Evolutionary conservation across 2,329 filamentous ascomycete genomes (phyloP), one percentile per base, ranked within the genome.

Genomic region (Trichoderma brevicompactum): DNA sequence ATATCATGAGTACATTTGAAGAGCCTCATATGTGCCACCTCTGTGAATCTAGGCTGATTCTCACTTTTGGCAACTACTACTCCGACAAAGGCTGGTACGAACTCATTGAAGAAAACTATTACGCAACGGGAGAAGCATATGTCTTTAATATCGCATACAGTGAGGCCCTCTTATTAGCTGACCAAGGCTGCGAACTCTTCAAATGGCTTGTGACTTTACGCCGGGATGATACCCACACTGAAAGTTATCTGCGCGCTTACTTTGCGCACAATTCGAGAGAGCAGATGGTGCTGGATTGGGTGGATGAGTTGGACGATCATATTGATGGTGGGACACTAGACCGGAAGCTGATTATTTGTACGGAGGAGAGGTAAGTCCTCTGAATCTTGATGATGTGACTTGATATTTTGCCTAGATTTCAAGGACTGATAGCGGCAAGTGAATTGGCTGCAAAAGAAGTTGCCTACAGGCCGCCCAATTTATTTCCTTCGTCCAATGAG

Each of bases 11-110:
- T 19, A 13, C 13, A 28, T 13, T 2, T 8, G 2, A 48, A 5
- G 40, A 63, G 10, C 48, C 49, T 43, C 60, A 63, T 12, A 54
- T 49, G 17, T 63, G 49, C 49, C 9, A 36, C 32, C 49, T 63
- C 17, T 53, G 60, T 10, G n/a, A 54, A 38, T 38, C 49, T 2
- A 36, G 49, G 36, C 9, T 63, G 5, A 63, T 23, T 1, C 40
- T 53, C 40, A 63, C 60, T 2, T 63, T 54, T 15, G 60, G 60
- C 38, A 63, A 63, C 48, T 54, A 63, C 17, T 63, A 63, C 32
- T 54, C 49, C 9, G 49, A 54, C 7, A 40, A 54, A 13, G 49
- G 60, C 19, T 63, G 60, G 48, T 63, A 28, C 9, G 49, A 63
- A 13, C 60, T 53, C 28, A 63, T 54, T 17, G 48, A 62, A 9